phyloP scores from a whole-genome alignment of 306 rosid species.

The Purshia tridentata region DNA sequence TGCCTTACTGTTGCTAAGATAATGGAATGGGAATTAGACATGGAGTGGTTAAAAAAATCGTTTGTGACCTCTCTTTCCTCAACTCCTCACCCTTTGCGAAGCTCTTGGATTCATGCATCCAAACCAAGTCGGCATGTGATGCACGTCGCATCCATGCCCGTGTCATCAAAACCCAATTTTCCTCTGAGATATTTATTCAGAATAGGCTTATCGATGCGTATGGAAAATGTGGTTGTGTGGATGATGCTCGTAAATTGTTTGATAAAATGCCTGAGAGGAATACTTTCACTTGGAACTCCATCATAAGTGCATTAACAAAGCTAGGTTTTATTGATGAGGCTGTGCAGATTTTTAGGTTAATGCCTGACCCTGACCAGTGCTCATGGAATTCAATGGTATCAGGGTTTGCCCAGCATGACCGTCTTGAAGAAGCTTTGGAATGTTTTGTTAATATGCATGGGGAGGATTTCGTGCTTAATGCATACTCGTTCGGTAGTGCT shows the following conservation, averaged over 20 bases:
- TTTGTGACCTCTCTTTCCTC: constrained; percentile 23
- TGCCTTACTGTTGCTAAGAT: not conserved
- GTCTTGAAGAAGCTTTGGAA: constrained; percentile 20
- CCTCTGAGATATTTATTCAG: constrained; percentile 26
- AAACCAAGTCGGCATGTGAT: constrained; percentile 9
- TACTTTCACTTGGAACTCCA: constrained; percentile 28
- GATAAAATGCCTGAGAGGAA: constrained; percentile 31
- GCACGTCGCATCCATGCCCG: constrained; percentile 31
- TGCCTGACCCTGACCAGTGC: constrained; percentile 30
- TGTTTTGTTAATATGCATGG: constrained; percentile 29
- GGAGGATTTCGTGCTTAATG: constrained; percentile 26
- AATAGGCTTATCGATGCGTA: constrained; percentile 29
- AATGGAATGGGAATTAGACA: constrained; percentile 28
- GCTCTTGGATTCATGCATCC: constrained; percentile 29
- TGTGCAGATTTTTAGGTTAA: constrained; percentile 11
- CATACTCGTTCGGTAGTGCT: constrained; percentile 24
- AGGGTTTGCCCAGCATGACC: constrained; percentile 21
- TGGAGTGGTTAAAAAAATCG: constrained; percentile 18
- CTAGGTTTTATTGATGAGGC: constrained; percentile 27
- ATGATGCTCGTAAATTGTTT: constrained; percentile 26
- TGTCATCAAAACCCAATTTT: constrained; percentile 22
- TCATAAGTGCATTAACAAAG: constrained; percentile 15
- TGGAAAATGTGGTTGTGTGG: constrained; percentile 27
- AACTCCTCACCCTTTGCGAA: constrained; percentile 31
- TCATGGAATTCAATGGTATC: constrained; percentile 30